Percentiles rank a stretch among this genome's conserved stretches.
Evolutionary conservation across 495 filamentous ascomycete genomes (phyloP).

Genomic region (Lophiotrema nucula): DNA sequence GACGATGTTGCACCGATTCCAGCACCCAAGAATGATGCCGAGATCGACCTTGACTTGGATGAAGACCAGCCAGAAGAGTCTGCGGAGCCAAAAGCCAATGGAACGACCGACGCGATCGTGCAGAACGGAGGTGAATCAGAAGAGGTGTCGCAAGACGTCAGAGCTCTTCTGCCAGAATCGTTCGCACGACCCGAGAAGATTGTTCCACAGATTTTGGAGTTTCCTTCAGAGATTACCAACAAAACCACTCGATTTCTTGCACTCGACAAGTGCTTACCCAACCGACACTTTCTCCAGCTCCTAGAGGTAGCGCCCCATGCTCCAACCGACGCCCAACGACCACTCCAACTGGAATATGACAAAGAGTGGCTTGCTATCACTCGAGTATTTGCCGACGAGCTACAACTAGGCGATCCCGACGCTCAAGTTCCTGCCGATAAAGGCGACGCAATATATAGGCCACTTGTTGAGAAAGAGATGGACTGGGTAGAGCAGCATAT

Average conservation of each 20-base stretch:
- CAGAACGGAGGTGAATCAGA: constrained; percentile 8
- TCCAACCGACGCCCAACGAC: constrained; percentile 25
- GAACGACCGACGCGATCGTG: constrained; percentile 32
- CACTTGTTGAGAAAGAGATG: constrained; percentile 61
- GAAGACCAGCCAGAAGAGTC: constrained; percentile 21
- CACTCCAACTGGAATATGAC: constrained; percentile 69
- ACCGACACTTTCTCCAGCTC: constrained; percentile 78
- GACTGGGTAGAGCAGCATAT: constrained; percentile 77
- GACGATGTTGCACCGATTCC: not conserved
- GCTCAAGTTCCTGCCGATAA: constrained; percentile 50
- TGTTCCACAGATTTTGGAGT: constrained; percentile 23
- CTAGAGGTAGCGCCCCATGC: constrained; percentile 52
- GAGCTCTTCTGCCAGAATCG: constrained; percentile 64
- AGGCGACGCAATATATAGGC: constrained; percentile 63
- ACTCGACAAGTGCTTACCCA: constrained; percentile 80
- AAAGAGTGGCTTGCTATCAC: constrained; percentile 93
- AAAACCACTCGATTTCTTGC: constrained; percentile 80
- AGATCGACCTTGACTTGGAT: constrained; percentile 44
- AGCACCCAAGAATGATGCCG: constrained; percentile 35
- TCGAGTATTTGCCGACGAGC: constrained; percentile 66
- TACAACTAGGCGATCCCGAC: constrained; percentile 57
- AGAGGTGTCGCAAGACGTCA: constrained; percentile 57
- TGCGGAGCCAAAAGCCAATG: not conserved
- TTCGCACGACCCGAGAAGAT: constrained; percentile 50
- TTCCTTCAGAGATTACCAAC: constrained; percentile 61